Evolutionary conservation across 2,329 filamentous ascomycete species (phyloP), one percentile per base, ranked within the genome.

Genomic region (Penicillium aurantiogriseum): DNA sequence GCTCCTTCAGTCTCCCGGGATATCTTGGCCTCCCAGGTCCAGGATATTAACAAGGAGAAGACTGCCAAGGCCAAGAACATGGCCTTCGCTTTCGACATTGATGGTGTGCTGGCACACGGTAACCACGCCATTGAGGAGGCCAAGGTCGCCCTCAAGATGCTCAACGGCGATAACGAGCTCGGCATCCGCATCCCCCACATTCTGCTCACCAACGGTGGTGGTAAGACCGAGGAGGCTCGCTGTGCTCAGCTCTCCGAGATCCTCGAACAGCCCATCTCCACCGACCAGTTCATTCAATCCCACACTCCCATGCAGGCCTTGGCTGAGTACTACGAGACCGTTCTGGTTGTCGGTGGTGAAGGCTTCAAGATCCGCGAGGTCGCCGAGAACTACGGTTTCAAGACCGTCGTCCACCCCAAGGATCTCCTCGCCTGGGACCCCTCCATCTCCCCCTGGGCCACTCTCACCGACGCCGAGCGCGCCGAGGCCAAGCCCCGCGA

Each of bases 161-260:
- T 90, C 50, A 90, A 90, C 74, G 88, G 87, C 10, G 86, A 89
- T 76, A 89, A 89, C 75, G 86, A 91, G 77, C 84, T 91, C 49
- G 88, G 88, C 59, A 90, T 91, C 79, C 89, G 88, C 81, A 90
- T 91, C 81, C 87, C 59, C 80, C 74, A 90, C 79, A 89, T 90
- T 71, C 87, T 90, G 77, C 77, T 90, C 55, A 90, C 88, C 71
- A 90, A 90, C 78, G 87, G 87, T 63, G 88, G 86, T 51, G 88
- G 88, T 65, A 90, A 90, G 81, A 84, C 84, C 23, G 88, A 90
- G 74, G 71, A 77, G 55, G 80, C 84, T 36, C 86, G 87, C 59
- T 84, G 84, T 67, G 80, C 86, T 57, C 87, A 90, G 74, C 82
- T 90, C 19, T 81, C 83, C 62, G 83, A 84, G 71, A 89, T 91